phyloP scores from a whole-genome alignment of 1,284 basidiomycete genomes.

The Coniferiporia weirii region DNA sequence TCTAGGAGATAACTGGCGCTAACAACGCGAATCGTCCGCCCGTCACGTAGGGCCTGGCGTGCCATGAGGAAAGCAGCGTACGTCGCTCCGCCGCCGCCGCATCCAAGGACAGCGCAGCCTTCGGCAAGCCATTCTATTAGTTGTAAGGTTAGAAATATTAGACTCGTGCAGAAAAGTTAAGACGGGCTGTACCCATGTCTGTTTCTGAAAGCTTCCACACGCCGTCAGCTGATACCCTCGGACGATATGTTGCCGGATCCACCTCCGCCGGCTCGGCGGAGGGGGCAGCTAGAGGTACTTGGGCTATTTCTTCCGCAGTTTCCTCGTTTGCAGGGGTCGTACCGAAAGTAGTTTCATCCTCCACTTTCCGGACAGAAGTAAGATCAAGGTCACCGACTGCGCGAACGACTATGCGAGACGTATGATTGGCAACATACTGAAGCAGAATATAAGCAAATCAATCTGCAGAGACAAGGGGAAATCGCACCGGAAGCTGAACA shows the following conservation, averaged over 20 bases:
- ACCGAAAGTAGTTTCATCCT: constrained; percentile 1
- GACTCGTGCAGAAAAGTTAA: neutral
- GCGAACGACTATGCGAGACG: constrained; percentile 43
- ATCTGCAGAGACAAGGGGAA: neutral
- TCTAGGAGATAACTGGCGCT: constrained; percentile 31
- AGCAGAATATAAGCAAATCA: neutral
- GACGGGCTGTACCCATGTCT: constrained; percentile 23
- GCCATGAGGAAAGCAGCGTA: constrained; percentile 44
- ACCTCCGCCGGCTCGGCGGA: constrained; percentile 17
- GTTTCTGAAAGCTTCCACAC: constrained; percentile 38
- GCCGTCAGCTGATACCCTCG: constrained; percentile 26
- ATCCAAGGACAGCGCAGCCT: constrained; percentile 49
- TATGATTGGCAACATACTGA: constrained; percentile 48
- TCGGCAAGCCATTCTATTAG: constrained; percentile 45
- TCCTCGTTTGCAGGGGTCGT: neutral
- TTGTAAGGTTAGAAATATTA: neutral
- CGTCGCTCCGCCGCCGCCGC: constrained; percentile 49
- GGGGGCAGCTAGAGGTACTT: neutral
- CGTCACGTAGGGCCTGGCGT: constrained; percentile 43
- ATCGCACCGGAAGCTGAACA: constrained; percentile 35
- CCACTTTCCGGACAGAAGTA: constrained; percentile 1
- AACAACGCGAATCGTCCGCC: constrained; percentile 38
- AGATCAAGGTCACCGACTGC: constrained; percentile 39
- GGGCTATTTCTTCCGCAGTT: constrained; percentile 3
- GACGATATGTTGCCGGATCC: constrained; percentile 31